phyloP scores from a whole-genome alignment of 1,139 yeast species.

The Zhuliangozyma parablackwelliae region DNA sequence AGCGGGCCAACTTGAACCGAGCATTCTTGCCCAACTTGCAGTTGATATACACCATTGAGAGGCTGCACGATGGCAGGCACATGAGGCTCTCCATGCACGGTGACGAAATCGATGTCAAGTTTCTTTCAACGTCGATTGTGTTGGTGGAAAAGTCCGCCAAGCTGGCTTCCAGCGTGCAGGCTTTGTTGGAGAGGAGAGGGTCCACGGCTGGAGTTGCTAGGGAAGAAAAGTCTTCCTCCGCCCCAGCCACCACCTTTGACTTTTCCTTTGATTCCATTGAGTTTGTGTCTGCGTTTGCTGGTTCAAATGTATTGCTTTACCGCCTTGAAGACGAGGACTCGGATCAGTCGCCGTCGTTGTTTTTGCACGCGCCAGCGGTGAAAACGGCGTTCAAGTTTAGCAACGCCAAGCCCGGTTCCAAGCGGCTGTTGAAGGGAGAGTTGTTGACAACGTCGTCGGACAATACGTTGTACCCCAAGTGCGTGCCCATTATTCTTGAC shows the following conservation, averaged over 20 bases:
- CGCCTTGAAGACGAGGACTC: constrained; percentile 42
- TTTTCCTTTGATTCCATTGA: constrained; percentile 44
- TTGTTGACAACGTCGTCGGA: constrained; percentile 67
- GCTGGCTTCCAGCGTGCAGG: constrained; percentile 43
- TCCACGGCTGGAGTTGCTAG: neutral
- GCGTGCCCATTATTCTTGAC: constrained; percentile 74
- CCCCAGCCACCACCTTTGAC: constrained; percentile 9
- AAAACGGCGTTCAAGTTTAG: constrained; percentile 41
- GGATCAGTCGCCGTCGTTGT: constrained; percentile 50
- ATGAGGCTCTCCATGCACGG: constrained; percentile 52
- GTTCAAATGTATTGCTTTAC: constrained; percentile 59
- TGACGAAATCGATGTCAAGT: constrained; percentile 62
- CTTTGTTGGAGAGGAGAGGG: constrained; percentile 22
- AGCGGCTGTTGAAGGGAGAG: constrained; percentile 50
- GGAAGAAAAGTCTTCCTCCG: constrained; percentile 4
- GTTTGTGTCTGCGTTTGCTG: constrained; percentile 57
- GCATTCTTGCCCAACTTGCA: constrained; percentile 69
- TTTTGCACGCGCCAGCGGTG: constrained; percentile 75
- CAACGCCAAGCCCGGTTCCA: constrained; percentile 20
- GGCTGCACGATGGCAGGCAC: constrained; percentile 23
- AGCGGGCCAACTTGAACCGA: constrained; percentile 47
- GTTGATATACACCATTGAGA: constrained; percentile 45
- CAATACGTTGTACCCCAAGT: constrained; percentile 63
- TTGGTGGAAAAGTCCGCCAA: constrained; percentile 43
- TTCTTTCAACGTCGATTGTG: constrained; percentile 49